Evolutionary conservation across 2,329 filamentous ascomycete species (phyloP).

Genomic region (Fusarium sp.): DNA sequence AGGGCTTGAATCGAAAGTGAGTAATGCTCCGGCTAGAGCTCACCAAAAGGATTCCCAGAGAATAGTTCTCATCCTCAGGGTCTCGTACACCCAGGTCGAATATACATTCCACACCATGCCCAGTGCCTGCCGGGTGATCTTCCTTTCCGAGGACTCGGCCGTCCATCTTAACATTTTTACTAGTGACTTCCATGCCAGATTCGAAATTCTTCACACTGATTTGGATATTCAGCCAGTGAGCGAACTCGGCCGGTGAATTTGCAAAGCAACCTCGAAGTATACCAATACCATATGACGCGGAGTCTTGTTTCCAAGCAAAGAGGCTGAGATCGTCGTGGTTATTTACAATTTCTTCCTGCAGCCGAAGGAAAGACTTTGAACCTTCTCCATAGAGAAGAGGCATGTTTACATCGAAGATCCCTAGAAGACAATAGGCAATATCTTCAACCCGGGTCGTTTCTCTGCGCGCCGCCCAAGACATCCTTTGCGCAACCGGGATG

Average conservation of each 20-base stretch:
- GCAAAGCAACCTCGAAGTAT: neutral
- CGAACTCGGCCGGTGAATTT: neutral
- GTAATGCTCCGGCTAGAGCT: neutral
- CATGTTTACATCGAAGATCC: neutral
- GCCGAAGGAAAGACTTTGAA: neutral
- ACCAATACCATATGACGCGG: rapidly evolving
- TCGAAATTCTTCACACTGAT: rapidly evolving
- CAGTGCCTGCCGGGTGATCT: rapidly evolving
- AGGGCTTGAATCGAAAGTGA: neutral
- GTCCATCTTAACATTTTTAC: neutral
- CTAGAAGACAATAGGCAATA: neutral
- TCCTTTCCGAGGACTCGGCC: rapidly evolving
- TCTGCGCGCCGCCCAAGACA: neutral
- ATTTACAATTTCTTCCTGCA: neutral
- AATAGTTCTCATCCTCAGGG: rapidly evolving
- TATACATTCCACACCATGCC: neutral
- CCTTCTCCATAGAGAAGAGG: neutral
- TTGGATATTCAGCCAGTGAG: neutral
- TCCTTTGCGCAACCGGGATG: neutral
- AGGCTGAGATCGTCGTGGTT: neutral
- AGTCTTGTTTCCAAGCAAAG: neutral
- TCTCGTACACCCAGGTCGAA: neutral
- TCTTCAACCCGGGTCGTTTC: neutral
- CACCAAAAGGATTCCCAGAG: neutral
- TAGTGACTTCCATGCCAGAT: neutral